Conservation (phyloP, 2,329 filamentous ascomycete species). For the Ceratocystis alfenasii region DNA sequence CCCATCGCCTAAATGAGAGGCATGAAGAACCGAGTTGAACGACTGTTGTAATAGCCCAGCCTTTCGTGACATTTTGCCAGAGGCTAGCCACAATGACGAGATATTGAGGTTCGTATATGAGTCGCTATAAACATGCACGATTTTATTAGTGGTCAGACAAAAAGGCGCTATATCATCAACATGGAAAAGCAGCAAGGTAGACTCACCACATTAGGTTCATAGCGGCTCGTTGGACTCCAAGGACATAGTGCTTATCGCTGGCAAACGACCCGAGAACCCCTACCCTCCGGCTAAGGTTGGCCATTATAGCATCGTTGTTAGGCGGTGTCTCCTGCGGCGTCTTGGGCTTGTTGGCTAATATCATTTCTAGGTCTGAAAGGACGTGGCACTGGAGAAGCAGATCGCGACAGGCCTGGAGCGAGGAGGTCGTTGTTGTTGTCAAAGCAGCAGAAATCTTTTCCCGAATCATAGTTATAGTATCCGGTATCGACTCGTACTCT, state of each 20-base stretch:
- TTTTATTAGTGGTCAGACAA: not conserved
- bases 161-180: not conserved
- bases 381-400: slow-evolving; percentile 78
- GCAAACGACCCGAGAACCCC: slow-evolving; percentile 80
- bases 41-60: slow-evolving; percentile 72
- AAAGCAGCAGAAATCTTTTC: slow-evolving; percentile 61
- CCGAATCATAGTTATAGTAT: slow-evolving; percentile 51
- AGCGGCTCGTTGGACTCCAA: slow-evolving; percentile 72
- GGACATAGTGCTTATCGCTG: slow-evolving; percentile 83
- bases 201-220: slow-evolving; percentile 66
- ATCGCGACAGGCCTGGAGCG: slow-evolving; percentile 73
- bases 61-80: slow-evolving; percentile 76
- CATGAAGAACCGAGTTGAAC: slow-evolving; percentile 86
- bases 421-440: slow-evolving; percentile 64
- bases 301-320: slow-evolving; percentile 30
- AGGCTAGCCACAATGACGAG: slow-evolving; percentile 74
- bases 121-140: slow-evolving; percentile 16
- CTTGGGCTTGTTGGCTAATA: slow-evolving; percentile 36
- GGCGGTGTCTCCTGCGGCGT: not conserved
- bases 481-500: slow-evolving; percentile 37
- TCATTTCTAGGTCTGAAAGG: slow-evolving; percentile 72
- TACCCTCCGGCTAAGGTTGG: slow-evolving; percentile 61
- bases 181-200: slow-evolving; percentile 19
- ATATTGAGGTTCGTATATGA: slow-evolving; percentile 51
- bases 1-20: slow-evolving; percentile 69